phyloP scores from a whole-genome alignment of 2,329 filamentous ascomycete species.

The Colletotrichum somersetense region DNA sequence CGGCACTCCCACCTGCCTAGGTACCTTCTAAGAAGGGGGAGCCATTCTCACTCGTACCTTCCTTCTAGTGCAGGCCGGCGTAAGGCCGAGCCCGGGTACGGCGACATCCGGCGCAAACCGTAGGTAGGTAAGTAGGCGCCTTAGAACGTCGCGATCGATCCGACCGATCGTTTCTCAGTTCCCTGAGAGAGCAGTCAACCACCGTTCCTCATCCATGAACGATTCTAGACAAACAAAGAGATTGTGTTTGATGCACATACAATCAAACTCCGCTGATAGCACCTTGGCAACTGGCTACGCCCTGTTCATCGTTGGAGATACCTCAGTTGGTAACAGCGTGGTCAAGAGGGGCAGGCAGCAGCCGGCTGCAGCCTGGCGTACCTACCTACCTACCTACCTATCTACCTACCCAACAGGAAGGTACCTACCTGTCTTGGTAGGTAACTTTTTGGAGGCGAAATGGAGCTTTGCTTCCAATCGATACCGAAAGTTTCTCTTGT shows the following conservation, averaged over 20 bases:
- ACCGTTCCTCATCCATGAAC: not conserved
- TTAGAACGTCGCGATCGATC: not conserved
- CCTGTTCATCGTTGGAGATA: not conserved
- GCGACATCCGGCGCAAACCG: slow-evolving; percentile 6
- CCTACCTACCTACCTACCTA: too few relatives aligned
- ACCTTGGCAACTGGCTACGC: not conserved
- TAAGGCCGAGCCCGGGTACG: slow-evolving; percentile 3
- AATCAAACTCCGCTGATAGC: not conserved
- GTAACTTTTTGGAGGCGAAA: too few relatives aligned
- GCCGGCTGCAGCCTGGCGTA: not conserved
- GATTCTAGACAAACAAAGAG: not conserved
- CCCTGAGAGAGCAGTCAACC: not conserved
- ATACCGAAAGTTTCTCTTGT: too few relatives aligned
- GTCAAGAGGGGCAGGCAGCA: not conserved
- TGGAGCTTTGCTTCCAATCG: too few relatives aligned
- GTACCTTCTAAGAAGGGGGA: too few relatives aligned
- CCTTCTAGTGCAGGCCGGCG: not conserved
- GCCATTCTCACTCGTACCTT: too few relatives aligned
- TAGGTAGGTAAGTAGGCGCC: too few relatives aligned
- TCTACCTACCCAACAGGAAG: too few relatives aligned
- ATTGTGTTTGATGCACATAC: not conserved
- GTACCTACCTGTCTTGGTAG: too few relatives aligned
- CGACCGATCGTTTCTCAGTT: not conserved
- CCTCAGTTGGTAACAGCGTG: not conserved
- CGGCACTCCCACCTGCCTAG: too few relatives aligned